These are phyloP conservation scores for Trametes maxima DNA, from an alignment of 768 basidiomycete species.

Conservation along the genomic window DNA sequence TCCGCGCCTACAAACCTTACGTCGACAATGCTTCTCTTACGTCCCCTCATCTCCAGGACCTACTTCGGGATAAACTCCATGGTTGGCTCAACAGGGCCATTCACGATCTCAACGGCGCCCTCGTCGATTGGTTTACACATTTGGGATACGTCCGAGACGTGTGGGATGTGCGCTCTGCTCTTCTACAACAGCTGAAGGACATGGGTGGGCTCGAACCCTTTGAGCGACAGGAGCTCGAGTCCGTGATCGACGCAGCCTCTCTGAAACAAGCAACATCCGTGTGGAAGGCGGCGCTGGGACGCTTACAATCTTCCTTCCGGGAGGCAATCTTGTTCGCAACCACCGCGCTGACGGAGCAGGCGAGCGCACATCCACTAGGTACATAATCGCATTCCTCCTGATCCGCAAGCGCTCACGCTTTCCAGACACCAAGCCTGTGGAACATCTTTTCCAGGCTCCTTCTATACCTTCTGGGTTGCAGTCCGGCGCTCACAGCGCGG, in stretches of 20 bases:
- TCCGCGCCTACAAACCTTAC: conserved; percentile 84
- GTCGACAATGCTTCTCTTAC: conserved; percentile 69
- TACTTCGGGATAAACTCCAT: conserved; percentile 50
- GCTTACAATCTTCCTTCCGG: conserved; percentile 50
- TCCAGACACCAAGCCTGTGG: conserved; percentile 53
- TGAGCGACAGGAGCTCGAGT: conserved; percentile 50
- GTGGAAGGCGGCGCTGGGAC: conserved; percentile 54
- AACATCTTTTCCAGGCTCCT: conserved; percentile 58
- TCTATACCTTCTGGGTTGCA: conserved; percentile 48
- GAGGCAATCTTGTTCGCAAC: conserved; percentile 44
- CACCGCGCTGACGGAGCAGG: conserved; percentile 34
- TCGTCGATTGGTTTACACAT: conserved; percentile 59
- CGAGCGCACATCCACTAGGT: conserved; percentile 32
- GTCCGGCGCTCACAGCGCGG: conserved; percentile 36
- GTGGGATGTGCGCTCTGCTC: conserved; percentile 66
- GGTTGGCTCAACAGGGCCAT: conserved; percentile 67
- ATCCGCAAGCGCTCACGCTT: neutral
- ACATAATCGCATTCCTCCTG: conserved; percentile 20
- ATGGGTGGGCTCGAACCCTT: conserved; percentile 45
- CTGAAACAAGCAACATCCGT: conserved; percentile 56
- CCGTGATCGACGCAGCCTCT: conserved; percentile 55
- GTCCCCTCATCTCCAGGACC: conserved; percentile 47
- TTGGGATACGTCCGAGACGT: conserved; percentile 65
- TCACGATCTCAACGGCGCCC: conserved; percentile 45
- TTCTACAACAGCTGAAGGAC: conserved; percentile 46